A percentile compares a stretch with the other conserved stretches of the same genome.
Evolutionary conservation across 148 eudicot species (phyloP).

Genomic region (Nyssa sinensis): DNA sequence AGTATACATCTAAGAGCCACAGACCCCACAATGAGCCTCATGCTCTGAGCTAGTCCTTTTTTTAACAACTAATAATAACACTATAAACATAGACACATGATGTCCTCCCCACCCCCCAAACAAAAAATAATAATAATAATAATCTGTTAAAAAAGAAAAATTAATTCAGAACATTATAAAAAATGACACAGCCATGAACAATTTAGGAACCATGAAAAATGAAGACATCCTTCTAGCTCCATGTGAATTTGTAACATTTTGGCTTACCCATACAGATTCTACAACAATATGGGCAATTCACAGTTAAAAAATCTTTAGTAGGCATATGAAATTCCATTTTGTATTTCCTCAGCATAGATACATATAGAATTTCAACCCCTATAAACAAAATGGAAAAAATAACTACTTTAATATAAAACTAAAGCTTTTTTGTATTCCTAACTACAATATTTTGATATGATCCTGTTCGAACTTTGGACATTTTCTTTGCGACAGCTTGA

Average conservation of each 20-base stretch:
- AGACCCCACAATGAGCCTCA: too few species aligned
- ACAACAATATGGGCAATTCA: not conserved
- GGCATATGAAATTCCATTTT: not conserved
- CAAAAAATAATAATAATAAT: too few species aligned
- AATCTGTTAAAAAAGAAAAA: not conserved
- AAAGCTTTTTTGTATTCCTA: not conserved
- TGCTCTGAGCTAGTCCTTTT: too few species aligned
- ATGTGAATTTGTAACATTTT: not conserved
- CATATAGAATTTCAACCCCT: not conserved
- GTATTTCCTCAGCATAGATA: not conserved
- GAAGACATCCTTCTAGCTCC: not conserved
- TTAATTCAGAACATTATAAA: slow-evolving; percentile 11
- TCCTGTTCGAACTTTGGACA: not conserved
- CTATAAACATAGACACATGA: not conserved
- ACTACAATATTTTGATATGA: not conserved
- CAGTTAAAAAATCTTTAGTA: not conserved
- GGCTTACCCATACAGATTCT: not conserved
- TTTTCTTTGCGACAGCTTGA: not conserved
- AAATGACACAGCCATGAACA: not conserved
- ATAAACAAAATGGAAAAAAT: not conserved
- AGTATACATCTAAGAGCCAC: too few species aligned
- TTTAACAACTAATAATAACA: not conserved
- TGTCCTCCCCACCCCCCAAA: too few species aligned
- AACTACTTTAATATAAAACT: not conserved
- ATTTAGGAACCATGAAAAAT: not conserved